phyloP scores from a whole-genome alignment of 495 filamentous ascomycete genomes.

The Penicillium subrubescens region DNA sequence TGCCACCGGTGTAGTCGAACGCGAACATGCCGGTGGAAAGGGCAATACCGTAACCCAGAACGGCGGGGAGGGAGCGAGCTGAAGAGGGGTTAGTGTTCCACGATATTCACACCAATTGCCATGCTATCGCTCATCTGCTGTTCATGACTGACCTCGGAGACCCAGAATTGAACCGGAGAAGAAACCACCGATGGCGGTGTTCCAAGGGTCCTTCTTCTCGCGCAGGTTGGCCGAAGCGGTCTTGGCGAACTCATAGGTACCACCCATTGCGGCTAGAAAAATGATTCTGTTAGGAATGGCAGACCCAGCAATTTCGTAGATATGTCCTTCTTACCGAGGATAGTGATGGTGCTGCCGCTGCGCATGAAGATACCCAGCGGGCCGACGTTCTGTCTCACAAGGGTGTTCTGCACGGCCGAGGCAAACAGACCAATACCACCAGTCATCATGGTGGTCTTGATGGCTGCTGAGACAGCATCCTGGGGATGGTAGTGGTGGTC shows the following conservation, averaged over 20 bases:
- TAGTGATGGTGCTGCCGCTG: constrained; percentile 63
- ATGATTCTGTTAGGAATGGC: constrained; percentile 25
- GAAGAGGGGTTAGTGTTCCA: constrained; percentile 13
- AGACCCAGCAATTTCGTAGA: neutral
- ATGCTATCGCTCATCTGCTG: neutral
- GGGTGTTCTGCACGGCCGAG: constrained; percentile 82
- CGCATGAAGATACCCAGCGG: constrained; percentile 75
- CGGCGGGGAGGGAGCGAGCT: constrained; percentile 77
- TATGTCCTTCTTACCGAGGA: constrained; percentile 58
- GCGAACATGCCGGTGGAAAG: constrained; percentile 65
- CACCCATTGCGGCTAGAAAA: constrained; percentile 71
- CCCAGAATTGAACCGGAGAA: constrained; percentile 70
- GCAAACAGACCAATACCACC: constrained; percentile 69
- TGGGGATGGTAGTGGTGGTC: constrained; percentile 69
- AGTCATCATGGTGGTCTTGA: constrained; percentile 64
- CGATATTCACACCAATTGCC: neutral
- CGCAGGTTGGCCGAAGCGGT: constrained; percentile 75
- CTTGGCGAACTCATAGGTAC: constrained; percentile 75
- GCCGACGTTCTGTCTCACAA: constrained; percentile 77
- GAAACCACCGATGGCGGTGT: constrained; percentile 73
- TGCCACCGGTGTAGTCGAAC: constrained; percentile 78
- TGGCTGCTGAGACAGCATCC: constrained; percentile 71
- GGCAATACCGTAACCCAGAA: constrained; percentile 74
- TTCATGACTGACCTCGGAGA: constrained; percentile 55
- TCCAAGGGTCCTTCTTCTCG: constrained; percentile 71